phyloP scores from a whole-genome alignment of 1,284 basidiomycete genomes.

The Stereum hirsutum region DNA sequence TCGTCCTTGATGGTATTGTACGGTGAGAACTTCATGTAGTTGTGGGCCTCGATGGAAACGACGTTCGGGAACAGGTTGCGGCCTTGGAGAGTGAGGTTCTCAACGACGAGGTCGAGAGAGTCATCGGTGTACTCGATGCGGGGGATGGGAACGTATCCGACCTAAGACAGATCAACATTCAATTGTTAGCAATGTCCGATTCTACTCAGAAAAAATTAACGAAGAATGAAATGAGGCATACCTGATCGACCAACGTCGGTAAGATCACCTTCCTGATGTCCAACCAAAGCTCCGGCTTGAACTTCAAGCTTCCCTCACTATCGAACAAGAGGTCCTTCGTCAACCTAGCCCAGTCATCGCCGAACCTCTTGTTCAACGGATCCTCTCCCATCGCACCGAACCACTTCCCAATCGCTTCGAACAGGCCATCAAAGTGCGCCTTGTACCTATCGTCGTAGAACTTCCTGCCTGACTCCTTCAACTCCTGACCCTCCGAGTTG shows the following conservation, averaged over 20 bases:
- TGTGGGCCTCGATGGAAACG: slow-evolving; percentile 74
- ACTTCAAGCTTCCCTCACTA: slow-evolving; percentile 74
- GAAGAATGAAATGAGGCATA: slow-evolving; percentile 17
- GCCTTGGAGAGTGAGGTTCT: slow-evolving; percentile 87
- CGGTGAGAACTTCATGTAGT: slow-evolving; percentile 78
- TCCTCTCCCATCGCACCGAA: slow-evolving; percentile 82
- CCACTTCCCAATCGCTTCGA: slow-evolving; percentile 65
- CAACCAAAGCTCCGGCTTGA: slow-evolving; percentile 86
- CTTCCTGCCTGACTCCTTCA: slow-evolving; percentile 61
- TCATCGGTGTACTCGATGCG: slow-evolving; percentile 89
- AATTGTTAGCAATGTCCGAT: no score
- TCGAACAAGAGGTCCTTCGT: slow-evolving; percentile 77
- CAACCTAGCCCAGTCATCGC: slow-evolving; percentile 77
- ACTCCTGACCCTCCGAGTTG: slow-evolving; percentile 47
- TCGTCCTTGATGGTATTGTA: slow-evolving; percentile 56
- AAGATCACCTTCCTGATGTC: slow-evolving; percentile 80
- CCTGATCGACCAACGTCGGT: slow-evolving; percentile 68
- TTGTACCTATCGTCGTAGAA: slow-evolving; percentile 88
- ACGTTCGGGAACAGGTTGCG: slow-evolving; percentile 79
- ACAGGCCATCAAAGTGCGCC: slow-evolving; percentile 74
- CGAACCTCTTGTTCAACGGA: slow-evolving; percentile 74
- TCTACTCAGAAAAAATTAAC: neutral
- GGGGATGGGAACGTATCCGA: slow-evolving; percentile 88
- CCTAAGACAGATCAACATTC: slow-evolving; percentile 22
- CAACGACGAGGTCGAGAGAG: slow-evolving; percentile 81